Conservation (phyloP, 306 rosid species). For the Castanospermum australe region DNA sequence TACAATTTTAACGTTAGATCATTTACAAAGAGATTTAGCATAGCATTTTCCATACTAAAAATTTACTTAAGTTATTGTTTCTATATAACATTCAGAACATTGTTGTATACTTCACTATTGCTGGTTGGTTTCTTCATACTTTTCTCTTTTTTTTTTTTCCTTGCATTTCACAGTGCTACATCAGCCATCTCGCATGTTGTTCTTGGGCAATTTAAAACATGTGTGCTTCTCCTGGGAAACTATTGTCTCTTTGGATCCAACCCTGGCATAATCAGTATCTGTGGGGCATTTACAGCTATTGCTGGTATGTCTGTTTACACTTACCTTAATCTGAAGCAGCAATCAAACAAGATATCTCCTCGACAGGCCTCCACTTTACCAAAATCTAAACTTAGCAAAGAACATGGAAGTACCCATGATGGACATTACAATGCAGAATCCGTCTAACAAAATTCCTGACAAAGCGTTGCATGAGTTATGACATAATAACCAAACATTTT, state of each 20-base stretch:
- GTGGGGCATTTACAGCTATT: constrained; percentile 86
- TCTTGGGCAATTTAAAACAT: constrained; percentile 95
- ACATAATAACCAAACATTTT: constrained; percentile 6
- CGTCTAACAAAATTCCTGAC: constrained; percentile 42
- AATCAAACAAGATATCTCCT: constrained; percentile 45
- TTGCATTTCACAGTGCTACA: constrained; percentile 69
- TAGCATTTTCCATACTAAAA: background rate
- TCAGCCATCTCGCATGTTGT: constrained; percentile 92
- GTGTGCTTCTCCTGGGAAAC: constrained; percentile 88
- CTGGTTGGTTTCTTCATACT: constrained; percentile 8
- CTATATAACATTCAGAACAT: background rate
- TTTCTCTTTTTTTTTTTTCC: background rate
- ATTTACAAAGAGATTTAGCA: background rate
- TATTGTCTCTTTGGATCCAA: constrained; percentile 77
- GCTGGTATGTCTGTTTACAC: constrained; percentile 84
- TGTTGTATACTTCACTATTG: background rate
- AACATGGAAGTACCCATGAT: constrained; percentile 52
- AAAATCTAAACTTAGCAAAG: constrained; percentile 67
- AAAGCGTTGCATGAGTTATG: constrained; percentile 6
- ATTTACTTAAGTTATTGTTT: background rate
- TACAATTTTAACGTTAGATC: background rate
- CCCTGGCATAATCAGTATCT: constrained; percentile 78
- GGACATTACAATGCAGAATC: constrained; percentile 57
- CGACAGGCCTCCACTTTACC: constrained; percentile 50
- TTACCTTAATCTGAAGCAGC: constrained; percentile 71